Evolutionary conservation across 2,329 filamentous ascomycete genomes (phyloP).

Genomic region (Bimuria novae-zelandiae): DNA sequence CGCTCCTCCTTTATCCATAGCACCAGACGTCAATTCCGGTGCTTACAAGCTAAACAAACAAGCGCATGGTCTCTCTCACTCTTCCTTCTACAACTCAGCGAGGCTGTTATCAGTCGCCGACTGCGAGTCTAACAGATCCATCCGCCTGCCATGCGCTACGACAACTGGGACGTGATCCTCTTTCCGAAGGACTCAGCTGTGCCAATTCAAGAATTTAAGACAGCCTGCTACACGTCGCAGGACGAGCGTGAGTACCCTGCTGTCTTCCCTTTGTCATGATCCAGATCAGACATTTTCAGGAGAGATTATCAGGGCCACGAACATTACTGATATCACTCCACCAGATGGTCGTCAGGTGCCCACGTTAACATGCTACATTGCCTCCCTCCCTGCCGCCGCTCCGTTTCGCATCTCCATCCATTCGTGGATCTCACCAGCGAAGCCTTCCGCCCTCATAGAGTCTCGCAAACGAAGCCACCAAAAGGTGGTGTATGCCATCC

Average conservation of each 20-base stretch:
- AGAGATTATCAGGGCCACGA: too few species aligned
- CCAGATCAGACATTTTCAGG: too few species aligned
- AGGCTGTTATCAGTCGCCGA: slow-evolving; percentile 22
- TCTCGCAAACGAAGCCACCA: slow-evolving; percentile 27
- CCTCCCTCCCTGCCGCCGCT: slow-evolving; percentile 27
- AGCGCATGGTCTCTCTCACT: neutral
- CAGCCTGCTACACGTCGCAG: slow-evolving; percentile 70
- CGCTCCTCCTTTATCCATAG: neutral
- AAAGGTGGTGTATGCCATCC: slow-evolving; percentile 33
- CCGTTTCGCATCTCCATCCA: slow-evolving; percentile 44
- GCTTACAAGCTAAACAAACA: slow-evolving; percentile 1
- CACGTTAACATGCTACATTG: slow-evolving; percentile 38
- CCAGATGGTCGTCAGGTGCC: slow-evolving; percentile 37
- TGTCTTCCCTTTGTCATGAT: too few species aligned
- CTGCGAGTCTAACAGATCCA: slow-evolving; percentile 21
- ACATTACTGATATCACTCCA: slow-evolving; percentile 9
- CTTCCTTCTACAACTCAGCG: slow-evolving; percentile 9
- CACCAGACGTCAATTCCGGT: neutral
- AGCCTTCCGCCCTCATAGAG: slow-evolving; percentile 34
- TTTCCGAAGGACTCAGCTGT: slow-evolving; percentile 70
- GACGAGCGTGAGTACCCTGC: slow-evolving; percentile 45
- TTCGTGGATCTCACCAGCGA: slow-evolving; percentile 35
- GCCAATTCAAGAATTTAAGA: slow-evolving; percentile 82
- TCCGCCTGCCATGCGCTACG: slow-evolving; percentile 71
- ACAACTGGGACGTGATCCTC: slow-evolving; percentile 83